Conservation (phyloP, 495 filamentous ascomycete species). For the Amphirosellinia nigrospora region DNA sequence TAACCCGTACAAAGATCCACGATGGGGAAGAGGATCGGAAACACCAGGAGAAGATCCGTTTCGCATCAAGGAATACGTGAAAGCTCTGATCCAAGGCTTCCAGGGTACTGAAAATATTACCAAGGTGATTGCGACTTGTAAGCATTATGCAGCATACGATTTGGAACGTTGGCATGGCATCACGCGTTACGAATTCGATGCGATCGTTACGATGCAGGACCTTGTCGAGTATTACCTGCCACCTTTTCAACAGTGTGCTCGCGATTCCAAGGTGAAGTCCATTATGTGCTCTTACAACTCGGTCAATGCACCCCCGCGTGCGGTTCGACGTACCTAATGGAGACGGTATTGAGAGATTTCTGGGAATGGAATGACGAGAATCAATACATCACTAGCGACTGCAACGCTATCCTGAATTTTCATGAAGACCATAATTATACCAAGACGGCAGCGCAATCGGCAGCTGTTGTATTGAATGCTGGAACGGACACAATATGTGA, state of each 20-base stretch:
- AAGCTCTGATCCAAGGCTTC: slow-evolving; percentile 65
- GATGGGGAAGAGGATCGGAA: slow-evolving; percentile 68
- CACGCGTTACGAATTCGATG: slow-evolving; percentile 60
- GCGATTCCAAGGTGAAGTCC: slow-evolving; percentile 58
- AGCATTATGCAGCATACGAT: slow-evolving; percentile 69
- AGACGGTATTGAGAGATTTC: slow-evolving; percentile 62
- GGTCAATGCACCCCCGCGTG: slow-evolving; percentile 64
- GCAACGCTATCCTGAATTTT: slow-evolving; percentile 64
- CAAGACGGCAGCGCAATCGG: slow-evolving; percentile 51
- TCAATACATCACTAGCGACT: slow-evolving; percentile 64
- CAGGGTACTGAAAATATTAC: slow-evolving; percentile 54
- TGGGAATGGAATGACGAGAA: slow-evolving; percentile 58
- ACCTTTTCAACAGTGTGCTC: slow-evolving; percentile 58
- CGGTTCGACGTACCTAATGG: slow-evolving; percentile 60
- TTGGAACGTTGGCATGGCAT: slow-evolving; percentile 63
- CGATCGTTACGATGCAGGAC: slow-evolving; percentile 61
- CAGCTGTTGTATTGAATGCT: slow-evolving; percentile 59
- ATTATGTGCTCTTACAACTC: slow-evolving; percentile 71
- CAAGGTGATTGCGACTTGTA: slow-evolving; percentile 65
- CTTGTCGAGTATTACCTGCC: slow-evolving; percentile 62
- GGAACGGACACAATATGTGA: slow-evolving; percentile 70
- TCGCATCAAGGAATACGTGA: slow-evolving; percentile 60
- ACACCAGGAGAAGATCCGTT: slow-evolving; percentile 69
- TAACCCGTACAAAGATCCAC: slow-evolving; percentile 65
- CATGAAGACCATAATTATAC: slow-evolving; percentile 62